Evolutionary conservation across 2,329 filamentous ascomycete genomes (phyloP), one percentile per base, ranked within the genome.

Genomic region (Aquanectria penicillioides): DNA sequence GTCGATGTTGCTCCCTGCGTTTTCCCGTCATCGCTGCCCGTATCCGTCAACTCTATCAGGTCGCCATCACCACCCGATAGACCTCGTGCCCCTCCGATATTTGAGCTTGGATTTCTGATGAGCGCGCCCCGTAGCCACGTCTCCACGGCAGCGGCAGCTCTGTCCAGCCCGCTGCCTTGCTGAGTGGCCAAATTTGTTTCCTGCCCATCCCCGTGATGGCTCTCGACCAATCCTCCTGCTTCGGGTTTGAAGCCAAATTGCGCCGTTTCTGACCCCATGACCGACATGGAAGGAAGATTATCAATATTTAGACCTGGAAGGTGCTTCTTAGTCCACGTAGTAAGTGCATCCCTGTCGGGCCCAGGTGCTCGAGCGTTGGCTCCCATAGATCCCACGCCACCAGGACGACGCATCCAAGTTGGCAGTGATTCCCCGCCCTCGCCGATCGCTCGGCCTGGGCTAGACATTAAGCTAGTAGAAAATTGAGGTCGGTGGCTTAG

Each of bases 61-160:
- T 93, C 90, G 4, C 84, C 81, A 13, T 81, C 80, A 9, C 64
- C 68, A 8, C 61, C 65, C 62, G 70, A 71, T 67, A 72, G 81
- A 68, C 71, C 66, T 66, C 73, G 69, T 59, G 75, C 69, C 17
- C 78, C 77, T n/a, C 80, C 60, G 22, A 78, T 74, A 2, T 83
- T 83, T n/a, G 83, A 85, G 17, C 76, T 75, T 1, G 83, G 81
- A 5, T 85, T 82, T 70, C 89, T 89, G 6, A 84, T 81, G 59
- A 93, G 92, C 31, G 97, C 88, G 62, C 93, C 92, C 59, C 94
- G 84, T 58, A 98, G 81, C 93, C 95, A 99, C 1, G 89, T 90
- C 77, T 98, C 95, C 25, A 98, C 89, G 3, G 91, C 90, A 6
- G 92, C 90, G 1, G 94, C 93, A 9, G 97, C 89, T 63, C 94